These are phyloP conservation scores for Saprolegnia diclina DNA, from an alignment of 352 stramenopile genomes.

Conservation along the genomic window DNA sequence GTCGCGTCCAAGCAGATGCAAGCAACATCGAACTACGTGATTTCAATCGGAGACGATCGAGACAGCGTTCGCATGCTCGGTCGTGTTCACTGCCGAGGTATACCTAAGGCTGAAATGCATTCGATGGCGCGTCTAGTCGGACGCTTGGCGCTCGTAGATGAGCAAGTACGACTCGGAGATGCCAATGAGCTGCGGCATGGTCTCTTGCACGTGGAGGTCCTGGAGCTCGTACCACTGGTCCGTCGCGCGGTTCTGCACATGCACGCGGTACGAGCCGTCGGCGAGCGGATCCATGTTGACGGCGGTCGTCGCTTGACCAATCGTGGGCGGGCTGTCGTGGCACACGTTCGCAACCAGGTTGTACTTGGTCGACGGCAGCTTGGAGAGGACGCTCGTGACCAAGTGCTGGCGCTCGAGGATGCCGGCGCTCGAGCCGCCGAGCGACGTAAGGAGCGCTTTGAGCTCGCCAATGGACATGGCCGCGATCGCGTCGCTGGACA, in stretches of 20 bases:
- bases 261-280: conserved; percentile 94
- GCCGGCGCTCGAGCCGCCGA: conserved; percentile 45
- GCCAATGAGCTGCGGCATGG: conserved; percentile 96
- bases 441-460: conserved; percentile 47
- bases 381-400: conserved; percentile 55
- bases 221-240: conserved; percentile 99
- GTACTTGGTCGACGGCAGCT: conserved; percentile 78
- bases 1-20: too few relatives aligned
- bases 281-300: conserved; percentile 90
- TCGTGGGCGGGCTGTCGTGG: conserved; percentile 92
- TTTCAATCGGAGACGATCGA: too few relatives aligned
- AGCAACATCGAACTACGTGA: too few relatives aligned
- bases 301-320: conserved; percentile 79
- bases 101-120: too few relatives aligned
- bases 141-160: conserved; percentile 75
- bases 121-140: too few relatives aligned
- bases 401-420: conserved; percentile 61
- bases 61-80: too few relatives aligned
- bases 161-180: conserved; percentile 93
- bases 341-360: conserved; percentile 98
- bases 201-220: conserved; percentile 96
- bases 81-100: too few relatives aligned
- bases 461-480: conserved; percentile 61
- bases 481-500: conserved; percentile 14
- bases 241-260: conserved; percentile 92